Evolutionary conservation across 1,139 yeast species (phyloP), one percentile per base, ranked within the genome.

Genomic region (Geotrichum phurueaensis): DNA sequence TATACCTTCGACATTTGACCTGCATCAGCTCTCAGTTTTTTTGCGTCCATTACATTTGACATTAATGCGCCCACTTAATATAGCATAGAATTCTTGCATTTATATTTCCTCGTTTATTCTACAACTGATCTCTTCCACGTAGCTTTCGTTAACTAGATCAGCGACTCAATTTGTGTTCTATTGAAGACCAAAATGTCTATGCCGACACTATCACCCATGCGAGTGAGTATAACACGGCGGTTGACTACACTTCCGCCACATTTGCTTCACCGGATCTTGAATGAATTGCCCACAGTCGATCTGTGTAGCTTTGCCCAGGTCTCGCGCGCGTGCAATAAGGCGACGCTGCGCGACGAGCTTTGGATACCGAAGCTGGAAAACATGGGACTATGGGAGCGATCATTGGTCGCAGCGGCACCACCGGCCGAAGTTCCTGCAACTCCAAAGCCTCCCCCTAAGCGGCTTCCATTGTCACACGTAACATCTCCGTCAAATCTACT

Each of bases 291-390:
- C 15, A 68, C 71, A 9, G 60, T 64, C 1, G 75, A 73, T 53
- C 64, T 69, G 49, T 64, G 67, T 23, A 58, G 62, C 12, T 64
- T 70, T 39, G 70, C 74, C 12, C 65, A 64, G 51, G 76, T 80
- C 7, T 76, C 76, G 63, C 70, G 75, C 53, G 64, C 68, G 18
- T 75, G 76, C 54, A 69, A 77, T 53, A 69, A 72, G 48, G 71
- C 74, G 15, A 71, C 71, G 5, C 66, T 69, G 67, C 67, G 73
- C 59, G 72, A 69, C 6, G 68, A 70, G 18, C 69, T 84, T 27
- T 87, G 92, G 92, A 69, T 79, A 4, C 67, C 75, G 4, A 78
- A 80, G 68, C 73, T 87, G 58, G 74, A 71, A 63, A 71, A 69
- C 31, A 76, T 87, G 73, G 82, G 80, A 0, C 69, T 83, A 4